These are phyloP conservation scores for Diaporthe sp. DNA, from an alignment of 2,329 filamentous ascomycete genomes.

Conservation along the genomic window DNA sequence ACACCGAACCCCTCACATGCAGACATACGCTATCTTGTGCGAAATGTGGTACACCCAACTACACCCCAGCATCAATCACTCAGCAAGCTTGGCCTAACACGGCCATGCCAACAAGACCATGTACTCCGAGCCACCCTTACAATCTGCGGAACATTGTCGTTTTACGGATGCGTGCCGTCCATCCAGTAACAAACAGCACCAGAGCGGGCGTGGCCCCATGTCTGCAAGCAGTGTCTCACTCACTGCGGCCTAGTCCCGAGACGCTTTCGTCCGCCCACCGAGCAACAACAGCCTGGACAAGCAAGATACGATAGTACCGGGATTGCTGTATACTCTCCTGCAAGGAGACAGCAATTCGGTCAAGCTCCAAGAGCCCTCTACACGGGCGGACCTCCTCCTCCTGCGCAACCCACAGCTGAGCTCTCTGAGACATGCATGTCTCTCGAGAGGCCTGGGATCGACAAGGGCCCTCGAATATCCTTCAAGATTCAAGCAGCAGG, in stretches of 20 bases:
- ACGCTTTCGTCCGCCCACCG: not conserved
- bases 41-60: not conserved
- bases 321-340: not conserved
- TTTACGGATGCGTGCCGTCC: not conserved
- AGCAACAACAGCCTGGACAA: not conserved
- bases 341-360: not conserved
- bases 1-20: constrained; percentile 4
- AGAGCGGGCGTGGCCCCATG: not conserved
- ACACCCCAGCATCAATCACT: not conserved
- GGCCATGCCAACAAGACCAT: not conserved
- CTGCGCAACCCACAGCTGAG: not conserved
- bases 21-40: not conserved
- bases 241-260: not conserved
- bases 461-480: constrained; percentile 4
- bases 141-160: not conserved
- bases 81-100: not conserved
- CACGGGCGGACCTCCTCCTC: not conserved
- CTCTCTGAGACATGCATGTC: not conserved
- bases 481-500: constrained; percentile 20
- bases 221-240: constrained; percentile 12
- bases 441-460: constrained; percentile 6
- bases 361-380: not conserved
- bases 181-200: not conserved
- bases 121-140: not conserved
- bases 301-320: not conserved